phyloP scores from a whole-genome alignment of 179 eudicot genomes.

The Camellia oleifera region DNA sequence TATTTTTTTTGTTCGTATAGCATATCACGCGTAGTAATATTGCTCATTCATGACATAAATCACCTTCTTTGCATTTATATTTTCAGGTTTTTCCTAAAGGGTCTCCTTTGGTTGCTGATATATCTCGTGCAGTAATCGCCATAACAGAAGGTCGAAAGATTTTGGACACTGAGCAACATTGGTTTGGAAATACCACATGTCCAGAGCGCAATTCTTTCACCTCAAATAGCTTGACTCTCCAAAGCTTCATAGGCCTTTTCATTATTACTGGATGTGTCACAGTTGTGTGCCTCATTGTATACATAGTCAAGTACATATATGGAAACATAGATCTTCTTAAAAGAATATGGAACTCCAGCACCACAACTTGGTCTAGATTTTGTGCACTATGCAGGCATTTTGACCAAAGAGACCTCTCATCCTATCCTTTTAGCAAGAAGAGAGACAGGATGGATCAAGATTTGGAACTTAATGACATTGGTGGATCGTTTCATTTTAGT shows the following conservation, averaged over 20 bases:
- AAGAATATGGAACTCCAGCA: too few relatives aligned
- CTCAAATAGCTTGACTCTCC: background rate
- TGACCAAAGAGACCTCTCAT: too few relatives aligned
- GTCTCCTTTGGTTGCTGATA: conserved; percentile 29
- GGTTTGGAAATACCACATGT: background rate
- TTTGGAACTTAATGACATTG: too few relatives aligned
- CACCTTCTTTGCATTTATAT: background rate
- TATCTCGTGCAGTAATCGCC: conserved; percentile 20
- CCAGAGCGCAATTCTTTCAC: background rate
- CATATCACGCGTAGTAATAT: background rate
- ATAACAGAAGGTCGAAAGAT: conserved; percentile 12
- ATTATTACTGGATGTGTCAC: conserved; percentile 11
- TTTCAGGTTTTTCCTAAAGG: conserved; percentile 27
- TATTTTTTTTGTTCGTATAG: too few relatives aligned
- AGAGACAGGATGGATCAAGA: too few relatives aligned
- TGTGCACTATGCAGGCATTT: too few relatives aligned
- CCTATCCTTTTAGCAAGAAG: too few relatives aligned
- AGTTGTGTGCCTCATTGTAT: conserved; percentile 1
- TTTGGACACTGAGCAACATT: background rate
- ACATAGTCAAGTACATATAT: too few relatives aligned
- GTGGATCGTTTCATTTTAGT: too few relatives aligned
- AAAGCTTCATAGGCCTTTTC: background rate
- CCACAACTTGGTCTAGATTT: too few relatives aligned
- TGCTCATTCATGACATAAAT: background rate
- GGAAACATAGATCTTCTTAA: background rate